Percentiles rank a stretch among this genome's conserved stretches.
These are phyloP conservation scores for Drechslerella dactyloides DNA, from an alignment of 2,329 filamentous ascomycete species.

Conservation along the genomic window DNA sequence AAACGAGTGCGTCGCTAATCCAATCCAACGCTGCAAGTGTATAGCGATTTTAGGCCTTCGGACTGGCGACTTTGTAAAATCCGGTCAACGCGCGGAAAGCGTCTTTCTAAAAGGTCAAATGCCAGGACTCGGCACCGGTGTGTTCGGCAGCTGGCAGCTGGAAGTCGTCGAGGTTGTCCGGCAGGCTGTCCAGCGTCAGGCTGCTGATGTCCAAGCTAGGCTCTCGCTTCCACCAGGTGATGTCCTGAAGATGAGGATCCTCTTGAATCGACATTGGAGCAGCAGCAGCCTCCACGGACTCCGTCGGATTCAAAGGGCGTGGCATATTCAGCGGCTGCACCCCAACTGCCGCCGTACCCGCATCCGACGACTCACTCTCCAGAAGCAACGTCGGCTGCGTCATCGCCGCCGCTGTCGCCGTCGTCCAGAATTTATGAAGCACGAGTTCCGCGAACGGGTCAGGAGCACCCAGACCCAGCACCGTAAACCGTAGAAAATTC, in stretches of 20 bases:
- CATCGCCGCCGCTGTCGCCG: slow-evolving; percentile 4
- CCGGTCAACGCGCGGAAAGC: not conserved
- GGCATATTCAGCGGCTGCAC: not conserved
- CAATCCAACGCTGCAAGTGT: not conserved
- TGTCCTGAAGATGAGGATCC: slow-evolving; percentile 31
- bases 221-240: slow-evolving; percentile 29
- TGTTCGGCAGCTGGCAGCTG: slow-evolving; percentile 34
- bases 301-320: slow-evolving; percentile 3
- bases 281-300: slow-evolving; percentile 1
- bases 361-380: slow-evolving; percentile 7
- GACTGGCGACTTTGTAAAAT: no score
- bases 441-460: slow-evolving; percentile 18
- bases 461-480: slow-evolving; percentile 22
- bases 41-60: no score
- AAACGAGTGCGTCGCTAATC: slow-evolving; percentile 1
- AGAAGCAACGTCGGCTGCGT: slow-evolving; percentile 5
- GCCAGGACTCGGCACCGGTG: slow-evolving; percentile 28
- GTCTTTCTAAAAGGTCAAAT: slow-evolving; percentile 29
- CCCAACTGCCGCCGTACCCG: slow-evolving; percentile 7
- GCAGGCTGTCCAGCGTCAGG: slow-evolving; percentile 15
- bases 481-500: slow-evolving; percentile 31
- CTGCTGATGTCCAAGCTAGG: slow-evolving; percentile 9
- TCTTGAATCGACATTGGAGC: slow-evolving; percentile 14
- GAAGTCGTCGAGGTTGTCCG: slow-evolving; percentile 44
- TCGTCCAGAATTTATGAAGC: slow-evolving; percentile 9